Evolutionary conservation across 2,329 filamentous ascomycete species (phyloP), one percentile per base, ranked within the genome.

Genomic region (Neonectria hederae): DNA sequence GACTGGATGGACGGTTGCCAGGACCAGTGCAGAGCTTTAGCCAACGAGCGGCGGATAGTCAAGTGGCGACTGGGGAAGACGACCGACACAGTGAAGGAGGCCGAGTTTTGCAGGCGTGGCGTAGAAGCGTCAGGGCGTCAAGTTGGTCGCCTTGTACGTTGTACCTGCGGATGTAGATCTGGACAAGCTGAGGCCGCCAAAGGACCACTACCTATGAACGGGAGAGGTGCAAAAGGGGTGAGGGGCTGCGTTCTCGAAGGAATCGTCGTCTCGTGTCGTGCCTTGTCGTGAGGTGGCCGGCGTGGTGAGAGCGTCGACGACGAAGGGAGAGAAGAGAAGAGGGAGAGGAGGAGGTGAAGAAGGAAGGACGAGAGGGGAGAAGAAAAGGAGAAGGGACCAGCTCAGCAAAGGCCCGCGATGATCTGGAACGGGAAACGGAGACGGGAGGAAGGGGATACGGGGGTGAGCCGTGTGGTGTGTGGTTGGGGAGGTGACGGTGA

Each of bases 341-440:
- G 48, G 54, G 67, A 66, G 42, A 58, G 59, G 48, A 54, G 62
- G 45, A 49, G 61, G 55, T 43, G 53, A 63, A 60, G 59, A 65
- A 62, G 62, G 62, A 63, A 59, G 62, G 61, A 62, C 58, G 59
- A 59, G 62, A 68, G 67, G 32, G 62, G 61, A 59, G 58, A 55
- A 54, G 54, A 54, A 43, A 60, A 54, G 63, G 58, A 19, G 52
- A 57, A 59, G 67, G 61, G 55, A 69, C 63, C 56, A 48, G 55
- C 63, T 60, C 65, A 66, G 65, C 59, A 71, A 69, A 71, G 65
- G 62, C 68, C 69, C 67, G 65, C 51, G 66, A 72, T 69, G 68
- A 72, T 72, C 62, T 70, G 68, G 70, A 72, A 72, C 67, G 59
- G 67, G 67, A 66, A 70, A 71, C 60, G 65, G 65, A 42, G 38